A percentile compares a stretch with the other conserved stretches of the same genome.
phyloP scores from a whole-genome alignment of 257 asterid species.

The Anisodus tanguticus region DNA sequence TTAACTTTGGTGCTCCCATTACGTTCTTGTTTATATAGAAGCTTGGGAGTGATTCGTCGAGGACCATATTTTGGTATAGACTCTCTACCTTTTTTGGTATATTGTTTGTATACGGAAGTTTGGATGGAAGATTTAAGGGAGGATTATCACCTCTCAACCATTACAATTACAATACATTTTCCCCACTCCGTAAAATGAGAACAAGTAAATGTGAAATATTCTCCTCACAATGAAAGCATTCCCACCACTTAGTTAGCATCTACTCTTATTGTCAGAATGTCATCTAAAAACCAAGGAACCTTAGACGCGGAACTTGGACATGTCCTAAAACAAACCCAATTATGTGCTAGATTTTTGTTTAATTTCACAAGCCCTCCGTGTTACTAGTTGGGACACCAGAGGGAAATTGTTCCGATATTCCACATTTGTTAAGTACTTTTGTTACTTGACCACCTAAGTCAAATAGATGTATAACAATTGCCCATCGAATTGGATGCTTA shows the following conservation, averaged over 20 bases:
- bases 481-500: background rate
- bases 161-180: background rate
- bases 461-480: background rate
- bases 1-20: background rate
- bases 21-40: too few species aligned
- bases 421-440: conserved; percentile 10
- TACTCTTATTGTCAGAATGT: background rate
- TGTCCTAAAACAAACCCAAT: background rate
- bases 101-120: background rate
- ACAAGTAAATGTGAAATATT: background rate
- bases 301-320: background rate
- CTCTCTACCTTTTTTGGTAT: background rate
- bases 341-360: background rate
- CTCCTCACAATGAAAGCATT: background rate
- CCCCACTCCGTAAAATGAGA: background rate
- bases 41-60: background rate
- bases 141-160: background rate
- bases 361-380: background rate
- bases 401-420: background rate
- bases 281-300: conserved; percentile 22
- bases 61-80: background rate
- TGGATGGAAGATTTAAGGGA: background rate
- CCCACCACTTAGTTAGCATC: background rate
- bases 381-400: background rate
- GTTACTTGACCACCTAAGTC: background rate